phyloP scores from a whole-genome alignment of 192 early-diverging fungal species.

The Linnemannia schmuckeri region DNA sequence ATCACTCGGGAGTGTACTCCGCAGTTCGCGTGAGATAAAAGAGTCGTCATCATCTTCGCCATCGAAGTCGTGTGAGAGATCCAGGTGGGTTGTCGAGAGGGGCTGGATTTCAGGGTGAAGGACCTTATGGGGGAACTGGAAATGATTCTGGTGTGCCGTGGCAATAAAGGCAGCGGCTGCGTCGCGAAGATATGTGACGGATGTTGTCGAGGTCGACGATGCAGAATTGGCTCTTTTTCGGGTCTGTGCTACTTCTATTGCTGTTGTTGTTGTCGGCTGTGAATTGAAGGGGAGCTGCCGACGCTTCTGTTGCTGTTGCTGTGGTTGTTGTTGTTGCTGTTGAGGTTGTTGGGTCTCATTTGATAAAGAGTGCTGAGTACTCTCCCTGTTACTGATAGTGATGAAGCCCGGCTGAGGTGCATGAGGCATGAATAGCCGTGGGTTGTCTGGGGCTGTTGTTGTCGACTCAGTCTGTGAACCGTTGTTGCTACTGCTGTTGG shows the following conservation, averaged over 20 bases:
- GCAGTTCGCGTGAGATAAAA: not conserved
- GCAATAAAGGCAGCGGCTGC: slow-evolving; percentile 29
- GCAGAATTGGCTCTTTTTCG: slow-evolving; percentile 7
- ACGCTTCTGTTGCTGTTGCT: not conserved
- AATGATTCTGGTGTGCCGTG: slow-evolving; percentile 23
- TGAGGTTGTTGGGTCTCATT: not conserved
- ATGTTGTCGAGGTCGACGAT: slow-evolving; percentile 25
- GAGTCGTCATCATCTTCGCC: not conserved
- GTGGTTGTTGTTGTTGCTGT: not conserved
- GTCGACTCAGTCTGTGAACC: not conserved
- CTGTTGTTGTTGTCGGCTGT: not conserved
- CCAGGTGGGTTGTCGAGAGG: not conserved
- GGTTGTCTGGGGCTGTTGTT: not conserved
- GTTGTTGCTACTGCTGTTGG: not conserved
- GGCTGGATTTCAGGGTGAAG: not conserved
- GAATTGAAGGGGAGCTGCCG: not conserved
- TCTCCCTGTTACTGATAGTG: not conserved
- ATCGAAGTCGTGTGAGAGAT: not conserved
- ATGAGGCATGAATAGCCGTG: not conserved
- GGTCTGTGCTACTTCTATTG: not conserved
- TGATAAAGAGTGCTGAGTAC: too few relatives aligned
- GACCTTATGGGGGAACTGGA: slow-evolving; percentile 10
- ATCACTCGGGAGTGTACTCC: not conserved
- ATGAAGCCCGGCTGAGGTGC: not conserved
- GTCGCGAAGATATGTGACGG: slow-evolving; percentile 21